Conservation (phyloP, 2,329 filamentous ascomycete genomes). For the Fusarium irregulare region DNA sequence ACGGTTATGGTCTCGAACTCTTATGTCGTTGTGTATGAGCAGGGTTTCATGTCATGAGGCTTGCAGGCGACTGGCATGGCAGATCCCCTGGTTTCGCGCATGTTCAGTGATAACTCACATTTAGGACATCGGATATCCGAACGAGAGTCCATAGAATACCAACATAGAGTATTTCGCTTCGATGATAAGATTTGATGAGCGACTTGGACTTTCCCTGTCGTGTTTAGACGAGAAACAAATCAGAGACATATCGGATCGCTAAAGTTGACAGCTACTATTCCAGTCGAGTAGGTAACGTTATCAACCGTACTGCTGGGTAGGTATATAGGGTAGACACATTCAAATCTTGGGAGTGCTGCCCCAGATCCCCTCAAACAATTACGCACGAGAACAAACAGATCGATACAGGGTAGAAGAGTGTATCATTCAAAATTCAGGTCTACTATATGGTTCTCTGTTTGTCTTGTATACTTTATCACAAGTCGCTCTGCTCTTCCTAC, state of each 20-base stretch:
- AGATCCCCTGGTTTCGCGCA: conserved; percentile 60
- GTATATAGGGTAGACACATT: background rate
- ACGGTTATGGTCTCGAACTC: background rate
- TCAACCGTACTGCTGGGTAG: background rate
- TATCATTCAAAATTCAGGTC: background rate
- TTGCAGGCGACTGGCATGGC: background rate
- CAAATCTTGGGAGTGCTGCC: background rate
- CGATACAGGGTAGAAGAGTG: background rate
- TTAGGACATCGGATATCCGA: background rate
- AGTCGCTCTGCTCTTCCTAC: background rate
- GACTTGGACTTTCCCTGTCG: background rate
- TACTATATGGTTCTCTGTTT: background rate
- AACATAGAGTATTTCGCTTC: background rate
- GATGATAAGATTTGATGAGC: background rate
- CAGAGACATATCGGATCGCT: background rate
- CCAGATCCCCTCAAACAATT: background rate
- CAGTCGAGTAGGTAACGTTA: background rate
- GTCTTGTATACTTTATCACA: background rate
- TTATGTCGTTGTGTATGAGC: conserved; percentile 4
- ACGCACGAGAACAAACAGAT: background rate
- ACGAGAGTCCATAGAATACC: background rate
- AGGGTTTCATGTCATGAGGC: conserved; percentile 4
- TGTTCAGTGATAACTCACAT: background rate
- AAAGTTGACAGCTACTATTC: background rate
- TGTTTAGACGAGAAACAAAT: background rate